Conservation (phyloP, 108 stramenopile species). For the Poteriospumella lacustris region DNA sequence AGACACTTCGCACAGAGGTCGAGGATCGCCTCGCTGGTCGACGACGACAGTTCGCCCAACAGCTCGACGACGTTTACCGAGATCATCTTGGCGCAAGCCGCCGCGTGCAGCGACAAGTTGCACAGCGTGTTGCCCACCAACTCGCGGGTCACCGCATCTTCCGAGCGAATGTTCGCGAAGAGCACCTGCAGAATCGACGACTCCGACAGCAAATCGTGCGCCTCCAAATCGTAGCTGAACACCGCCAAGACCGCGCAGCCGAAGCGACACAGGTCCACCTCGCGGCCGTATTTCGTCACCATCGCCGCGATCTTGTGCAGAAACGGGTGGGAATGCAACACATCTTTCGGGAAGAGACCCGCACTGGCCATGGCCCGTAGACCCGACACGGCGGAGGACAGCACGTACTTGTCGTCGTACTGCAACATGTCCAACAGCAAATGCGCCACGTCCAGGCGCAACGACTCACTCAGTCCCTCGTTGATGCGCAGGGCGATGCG, state of each 20-base stretch:
- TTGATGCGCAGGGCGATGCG: background rate
- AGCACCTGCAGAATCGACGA: background rate
- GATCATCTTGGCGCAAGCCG: background rate
- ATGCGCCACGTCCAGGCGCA: background rate
- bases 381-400: background rate
- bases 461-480: background rate
- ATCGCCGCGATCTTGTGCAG: background rate
- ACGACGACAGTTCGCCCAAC: background rate
- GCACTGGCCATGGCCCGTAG: background rate
- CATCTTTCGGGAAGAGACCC: background rate
- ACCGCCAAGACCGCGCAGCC: slow-evolving; percentile 26
- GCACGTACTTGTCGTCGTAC: background rate
- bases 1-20: slow-evolving; percentile 12
- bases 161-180: background rate
- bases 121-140: slow-evolving; percentile 3
- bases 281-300: background rate
- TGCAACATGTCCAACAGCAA: background rate
- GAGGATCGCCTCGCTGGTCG: slow-evolving; percentile 16
- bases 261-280: background rate
- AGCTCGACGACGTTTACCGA: background rate
- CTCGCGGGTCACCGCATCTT: slow-evolving; percentile 20
- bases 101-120: slow-evolving; percentile 7
- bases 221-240: slow-evolving; percentile 4
- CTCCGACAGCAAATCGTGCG: background rate
- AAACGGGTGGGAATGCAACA: background rate